Evolutionary conservation across 495 filamentous ascomycete species (phyloP), one percentile per base, ranked within the genome.

Genomic region (Penicillium turbatum): DNA sequence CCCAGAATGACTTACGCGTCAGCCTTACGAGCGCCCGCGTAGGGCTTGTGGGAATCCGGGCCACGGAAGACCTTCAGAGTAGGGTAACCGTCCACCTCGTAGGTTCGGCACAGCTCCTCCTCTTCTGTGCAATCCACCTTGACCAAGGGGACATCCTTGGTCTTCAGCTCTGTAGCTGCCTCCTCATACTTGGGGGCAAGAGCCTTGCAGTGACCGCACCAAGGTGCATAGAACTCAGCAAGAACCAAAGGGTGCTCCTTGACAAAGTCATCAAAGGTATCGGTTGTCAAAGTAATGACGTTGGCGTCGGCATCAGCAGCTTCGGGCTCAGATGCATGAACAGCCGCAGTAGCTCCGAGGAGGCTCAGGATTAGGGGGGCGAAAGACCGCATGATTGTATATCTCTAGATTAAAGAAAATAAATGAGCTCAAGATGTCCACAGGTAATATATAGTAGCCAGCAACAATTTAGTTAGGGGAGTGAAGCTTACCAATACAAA

Each of bases 121-220:
- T 99, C 89, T 60, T 83, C 91, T 63, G 93, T 97, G 79, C 93
- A 99, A 75, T 98, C 93, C 59, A 99, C 79, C 82, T 99, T 97
- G 62, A 81, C 91, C 41, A 99, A 70, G 55, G 84, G 81, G 66
- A 99, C 97, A 55, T 90, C 78, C 82, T 97, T 99, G 74, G 88
- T 86, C 79, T 97, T 99, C 59, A 99, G 76, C 38, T 86, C 85
- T 0, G 91, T 95, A 13, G 93, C 93, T 37, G 93, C 93, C 69
- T 93, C 89, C 59, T 95, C 89, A 67, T 92, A 93, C 77, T 93
- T 89, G 55, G 89, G 88, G 39, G 88, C 89, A 29, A 93, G 76
- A 56, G 90, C 87, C 80, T 98, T 98, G 87, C 93, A 98, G 82
- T 98, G 93, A 60, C 93, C 93, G 70, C 95, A 99, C 95, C 93